Conservation (phyloP, 441 rosid species). For the Eruca vesicaria region DNA sequence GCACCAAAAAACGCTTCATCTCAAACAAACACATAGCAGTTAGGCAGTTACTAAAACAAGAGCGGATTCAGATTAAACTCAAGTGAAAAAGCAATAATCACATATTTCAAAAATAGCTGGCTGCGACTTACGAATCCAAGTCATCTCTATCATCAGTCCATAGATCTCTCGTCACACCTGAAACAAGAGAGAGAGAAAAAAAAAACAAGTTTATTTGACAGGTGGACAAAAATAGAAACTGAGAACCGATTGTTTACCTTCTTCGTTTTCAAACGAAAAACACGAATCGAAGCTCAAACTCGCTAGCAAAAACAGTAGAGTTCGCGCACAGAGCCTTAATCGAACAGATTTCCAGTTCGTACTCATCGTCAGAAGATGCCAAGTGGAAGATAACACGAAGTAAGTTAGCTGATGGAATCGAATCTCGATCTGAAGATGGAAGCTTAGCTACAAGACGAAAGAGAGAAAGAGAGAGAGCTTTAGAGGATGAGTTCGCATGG, state of each 20-base stretch:
- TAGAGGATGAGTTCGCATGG: slow-evolving; percentile 33
- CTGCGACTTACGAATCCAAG: slow-evolving; percentile 24
- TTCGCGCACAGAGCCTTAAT: slow-evolving; percentile 20
- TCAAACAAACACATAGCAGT: background rate
- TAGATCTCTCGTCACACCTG: slow-evolving; percentile 25
- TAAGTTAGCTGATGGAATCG: background rate
- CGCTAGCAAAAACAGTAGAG: slow-evolving; percentile 9
- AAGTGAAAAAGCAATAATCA: background rate
- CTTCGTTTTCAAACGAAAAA: slow-evolving; percentile 4
- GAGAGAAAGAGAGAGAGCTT: slow-evolving; percentile 12
- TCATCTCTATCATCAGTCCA: background rate
- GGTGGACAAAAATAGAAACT: background rate
- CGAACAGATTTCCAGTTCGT: slow-evolving; percentile 25
- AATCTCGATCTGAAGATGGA: background rate
- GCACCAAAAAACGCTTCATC: background rate
- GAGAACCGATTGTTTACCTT: slow-evolving; percentile 8
- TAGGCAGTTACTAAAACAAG: slow-evolving; percentile 9
- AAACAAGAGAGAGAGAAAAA: background rate
- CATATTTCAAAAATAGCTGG: background rate
- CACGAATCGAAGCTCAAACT: slow-evolving; percentile 30
- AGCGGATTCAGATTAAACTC: background rate
- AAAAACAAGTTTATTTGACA: background rate
- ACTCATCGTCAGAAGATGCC: slow-evolving; percentile 20
- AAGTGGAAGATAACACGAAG: too few relatives aligned
- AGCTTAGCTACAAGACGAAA: slow-evolving; percentile 3